Percentiles rank a stretch among this genome's conserved stretches.
These are phyloP conservation scores for Eragrostis curvula DNA, from an alignment of 176 grass and related monocot genomes.

Conservation along the genomic window DNA sequence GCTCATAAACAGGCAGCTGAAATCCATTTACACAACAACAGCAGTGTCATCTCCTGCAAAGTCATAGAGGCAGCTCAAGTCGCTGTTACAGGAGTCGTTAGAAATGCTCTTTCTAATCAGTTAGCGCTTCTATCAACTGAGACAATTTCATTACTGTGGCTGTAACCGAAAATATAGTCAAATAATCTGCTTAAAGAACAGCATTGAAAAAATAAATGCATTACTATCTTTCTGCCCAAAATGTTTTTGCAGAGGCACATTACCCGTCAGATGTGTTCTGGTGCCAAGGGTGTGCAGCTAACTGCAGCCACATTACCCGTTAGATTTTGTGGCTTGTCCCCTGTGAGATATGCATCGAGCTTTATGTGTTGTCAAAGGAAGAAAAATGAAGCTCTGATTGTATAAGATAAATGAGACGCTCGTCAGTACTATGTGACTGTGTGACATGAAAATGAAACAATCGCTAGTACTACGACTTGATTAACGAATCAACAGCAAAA, in stretches of 20 bases:
- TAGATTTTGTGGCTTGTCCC: too few species aligned
- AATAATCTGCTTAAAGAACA: conserved; percentile 40
- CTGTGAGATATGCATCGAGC: too few species aligned
- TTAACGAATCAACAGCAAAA: too few species aligned
- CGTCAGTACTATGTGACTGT: too few species aligned
- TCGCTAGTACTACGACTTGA: too few species aligned
- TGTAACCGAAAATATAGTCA: neutral
- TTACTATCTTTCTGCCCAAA: neutral
- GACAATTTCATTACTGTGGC: conserved; percentile 15
- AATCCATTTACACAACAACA: conserved; percentile 63
- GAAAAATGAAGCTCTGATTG: too few species aligned
- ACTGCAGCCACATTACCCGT: too few species aligned
- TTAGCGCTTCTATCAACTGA: conserved; percentile 26
- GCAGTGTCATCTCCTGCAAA: conserved; percentile 37
- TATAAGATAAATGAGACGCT: too few species aligned
- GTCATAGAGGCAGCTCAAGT: conserved; percentile 33
- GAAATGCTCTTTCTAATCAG: conserved; percentile 46
- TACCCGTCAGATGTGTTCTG: too few species aligned
- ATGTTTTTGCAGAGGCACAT: neutral
- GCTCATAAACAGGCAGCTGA: conserved; percentile 84
- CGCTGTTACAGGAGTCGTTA: neutral
- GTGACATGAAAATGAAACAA: too few species aligned
- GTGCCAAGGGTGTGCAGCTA: neutral
- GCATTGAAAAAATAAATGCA: conserved; percentile 7
- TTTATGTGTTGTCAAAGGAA: too few species aligned